Evolutionary conservation across 192 early-diverging fungal genomes (phyloP).

Genomic region (Coemansia sp.): DNA sequence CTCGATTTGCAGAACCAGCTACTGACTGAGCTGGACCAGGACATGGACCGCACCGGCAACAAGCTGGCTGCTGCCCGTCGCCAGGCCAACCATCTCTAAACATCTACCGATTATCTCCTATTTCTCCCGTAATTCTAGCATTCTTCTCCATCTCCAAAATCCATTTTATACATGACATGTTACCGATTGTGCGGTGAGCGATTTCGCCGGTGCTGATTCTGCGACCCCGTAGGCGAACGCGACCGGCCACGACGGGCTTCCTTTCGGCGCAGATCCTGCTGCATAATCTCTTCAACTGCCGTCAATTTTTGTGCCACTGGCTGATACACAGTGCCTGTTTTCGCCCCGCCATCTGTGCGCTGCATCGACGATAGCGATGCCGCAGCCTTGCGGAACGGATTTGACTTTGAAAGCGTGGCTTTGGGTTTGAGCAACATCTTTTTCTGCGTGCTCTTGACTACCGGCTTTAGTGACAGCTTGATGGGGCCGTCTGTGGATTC

Average conservation of each 20-base stretch:
- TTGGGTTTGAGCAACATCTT: conserved; percentile 8
- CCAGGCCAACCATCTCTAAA: conserved; percentile 73
- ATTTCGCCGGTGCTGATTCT: neutral
- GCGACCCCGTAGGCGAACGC: conserved; percentile 19
- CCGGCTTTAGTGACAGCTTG: conserved; percentile 24
- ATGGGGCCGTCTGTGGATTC: conserved; percentile 20
- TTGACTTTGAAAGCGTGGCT: conserved; percentile 23
- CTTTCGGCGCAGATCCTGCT: conserved; percentile 25
- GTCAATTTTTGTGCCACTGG: conserved; percentile 2
- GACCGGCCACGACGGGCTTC: conserved; percentile 21
- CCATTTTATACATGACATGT: neutral
- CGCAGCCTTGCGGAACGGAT: conserved; percentile 31
- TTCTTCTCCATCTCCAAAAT: neutral
- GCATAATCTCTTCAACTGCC: conserved; percentile 26
- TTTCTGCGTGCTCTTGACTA: conserved; percentile 6
- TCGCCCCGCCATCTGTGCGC: neutral
- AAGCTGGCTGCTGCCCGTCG: conserved; percentile 78
- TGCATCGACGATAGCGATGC: conserved; percentile 12
- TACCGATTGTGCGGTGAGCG: conserved; percentile 2
- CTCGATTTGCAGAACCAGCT: conserved; percentile 89
- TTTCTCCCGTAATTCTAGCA: neutral
- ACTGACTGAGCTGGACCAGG: conserved; percentile 78
- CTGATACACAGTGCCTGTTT: neutral
- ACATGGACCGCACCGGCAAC: conserved; percentile 71
- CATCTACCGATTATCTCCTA: conserved; percentile 2